Conservation (phyloP, 2,329 filamentous ascomycete species). For the Colletotrichum coccodes region DNA sequence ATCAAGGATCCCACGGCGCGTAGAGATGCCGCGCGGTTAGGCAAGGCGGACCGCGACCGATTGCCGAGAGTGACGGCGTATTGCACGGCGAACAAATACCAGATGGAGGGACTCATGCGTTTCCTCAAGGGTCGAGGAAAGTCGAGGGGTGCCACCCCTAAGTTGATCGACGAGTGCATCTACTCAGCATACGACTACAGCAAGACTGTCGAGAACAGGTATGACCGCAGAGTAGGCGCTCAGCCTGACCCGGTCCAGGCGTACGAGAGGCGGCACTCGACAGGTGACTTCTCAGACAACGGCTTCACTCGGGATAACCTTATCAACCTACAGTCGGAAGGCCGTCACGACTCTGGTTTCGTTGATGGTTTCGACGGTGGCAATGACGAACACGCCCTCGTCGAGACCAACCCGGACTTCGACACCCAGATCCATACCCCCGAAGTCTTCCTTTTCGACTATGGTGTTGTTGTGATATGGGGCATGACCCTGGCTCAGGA, state of each 20-base stretch:
- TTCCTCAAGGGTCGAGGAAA: slow-evolving; percentile 89
- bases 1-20: slow-evolving; percentile 97
- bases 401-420: slow-evolving; percentile 72
- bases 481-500: slow-evolving; percentile 95
- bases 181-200: slow-evolving; percentile 93
- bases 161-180: slow-evolving; percentile 96
- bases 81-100: slow-evolving; percentile 92
- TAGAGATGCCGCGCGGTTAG: slow-evolving; percentile 89
- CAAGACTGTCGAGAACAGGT: slow-evolving; percentile 52
- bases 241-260: slow-evolving; percentile 51
- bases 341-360: slow-evolving; percentile 43
- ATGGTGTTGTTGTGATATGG: slow-evolving; percentile 98
- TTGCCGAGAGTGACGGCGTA: slow-evolving; percentile 95
- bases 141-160: slow-evolving; percentile 83
- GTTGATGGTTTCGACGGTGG: slow-evolving; percentile 40
- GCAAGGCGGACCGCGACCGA: slow-evolving; percentile 89
- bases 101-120: slow-evolving; percentile 88
- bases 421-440: slow-evolving; percentile 91
- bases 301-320: slow-evolving; percentile 69
- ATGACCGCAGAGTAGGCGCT: slow-evolving; percentile 39
- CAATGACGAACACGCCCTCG: slow-evolving; percentile 42
- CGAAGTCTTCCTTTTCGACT: slow-evolving; percentile 96
- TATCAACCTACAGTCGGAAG: slow-evolving; percentile 66
- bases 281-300: slow-evolving; percentile 73
- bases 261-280: slow-evolving; percentile 78